These are phyloP conservation scores for Kalmanozyma brasiliensis DNA, from an alignment of 1,284 basidiomycete genomes.

Conservation along the genomic window DNA sequence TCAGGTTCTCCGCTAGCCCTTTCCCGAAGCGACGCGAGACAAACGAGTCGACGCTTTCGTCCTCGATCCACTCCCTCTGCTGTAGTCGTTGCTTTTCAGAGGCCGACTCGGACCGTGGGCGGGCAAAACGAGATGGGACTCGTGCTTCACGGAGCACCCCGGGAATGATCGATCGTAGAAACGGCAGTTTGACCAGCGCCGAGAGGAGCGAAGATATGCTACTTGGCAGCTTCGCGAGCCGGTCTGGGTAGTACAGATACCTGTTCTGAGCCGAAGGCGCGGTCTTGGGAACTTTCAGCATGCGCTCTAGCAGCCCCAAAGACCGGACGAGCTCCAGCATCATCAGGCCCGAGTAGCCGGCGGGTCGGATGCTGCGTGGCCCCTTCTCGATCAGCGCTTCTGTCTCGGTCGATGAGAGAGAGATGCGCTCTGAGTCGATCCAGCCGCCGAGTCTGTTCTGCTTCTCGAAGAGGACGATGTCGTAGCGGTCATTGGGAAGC, in stretches of 20 bases:
- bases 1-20: conserved; percentile 78
- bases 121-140: conserved; percentile 60
- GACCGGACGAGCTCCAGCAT: conserved; percentile 83
- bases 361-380: conserved; percentile 61
- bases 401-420: conserved; percentile 27
- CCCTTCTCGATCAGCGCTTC: conserved; percentile 59
- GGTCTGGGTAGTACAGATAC: conserved; percentile 76
- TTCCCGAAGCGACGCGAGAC: conserved; percentile 80
- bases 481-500: conserved; percentile 71
- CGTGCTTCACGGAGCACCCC: conserved; percentile 73
- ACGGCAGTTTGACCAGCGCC: conserved; percentile 55
- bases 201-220: conserved; percentile 69
- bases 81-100: conserved; percentile 63
- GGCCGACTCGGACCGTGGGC: conserved; percentile 65
- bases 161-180: conserved; percentile 48
- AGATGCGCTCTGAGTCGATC: conserved; percentile 77
- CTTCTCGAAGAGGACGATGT: conserved; percentile 79
- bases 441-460: conserved; percentile 80
- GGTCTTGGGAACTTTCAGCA: conserved; percentile 76
- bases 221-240: conserved; percentile 71
- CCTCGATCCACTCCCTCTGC: conserved; percentile 66
- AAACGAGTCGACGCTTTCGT: conserved; percentile 86
- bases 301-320: conserved; percentile 73
- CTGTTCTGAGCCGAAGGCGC: conserved; percentile 79
- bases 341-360: conserved; percentile 54